These are phyloP conservation scores for Helotiales sp. DNA, from an alignment of 2,329 filamentous ascomycete species.

Conservation along the genomic window DNA sequence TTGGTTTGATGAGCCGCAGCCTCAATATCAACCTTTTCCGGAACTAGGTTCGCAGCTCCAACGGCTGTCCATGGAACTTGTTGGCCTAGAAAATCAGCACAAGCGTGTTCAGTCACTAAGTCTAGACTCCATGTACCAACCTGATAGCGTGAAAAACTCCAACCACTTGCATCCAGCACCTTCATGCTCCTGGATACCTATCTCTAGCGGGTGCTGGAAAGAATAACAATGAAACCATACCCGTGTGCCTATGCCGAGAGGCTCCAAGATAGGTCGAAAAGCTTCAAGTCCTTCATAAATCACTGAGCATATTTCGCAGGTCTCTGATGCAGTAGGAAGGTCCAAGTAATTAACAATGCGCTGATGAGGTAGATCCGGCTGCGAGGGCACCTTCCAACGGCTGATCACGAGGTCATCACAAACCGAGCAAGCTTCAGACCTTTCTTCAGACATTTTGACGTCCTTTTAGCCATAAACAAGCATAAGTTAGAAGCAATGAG, in stretches of 20 bases:
- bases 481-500: no score
- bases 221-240: neutral
- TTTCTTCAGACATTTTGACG: slow-evolving; percentile 3
- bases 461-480: no score
- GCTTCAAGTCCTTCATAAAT: neutral
- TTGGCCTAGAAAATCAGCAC: neutral
- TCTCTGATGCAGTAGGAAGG: neutral
- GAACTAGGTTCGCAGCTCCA: neutral
- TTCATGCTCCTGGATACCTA: slow-evolving; percentile 2
- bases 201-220: neutral
- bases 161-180: neutral
- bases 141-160: slow-evolving; percentile 2
- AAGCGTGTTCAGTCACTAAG: neutral
- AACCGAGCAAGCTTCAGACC: neutral
- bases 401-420: neutral
- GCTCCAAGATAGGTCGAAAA: neutral
- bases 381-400: neutral
- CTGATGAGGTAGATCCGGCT: neutral
- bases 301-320: slow-evolving; percentile 1
- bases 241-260: neutral
- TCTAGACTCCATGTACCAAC: neutral
- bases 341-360: slow-evolving; percentile 1
- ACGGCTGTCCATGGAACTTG: slow-evolving; percentile 1
- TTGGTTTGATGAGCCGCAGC: neutral
- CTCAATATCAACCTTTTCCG: neutral